phyloP scores from a whole-genome alignment of 441 rosid species.

The Erodium moschatum region DNA sequence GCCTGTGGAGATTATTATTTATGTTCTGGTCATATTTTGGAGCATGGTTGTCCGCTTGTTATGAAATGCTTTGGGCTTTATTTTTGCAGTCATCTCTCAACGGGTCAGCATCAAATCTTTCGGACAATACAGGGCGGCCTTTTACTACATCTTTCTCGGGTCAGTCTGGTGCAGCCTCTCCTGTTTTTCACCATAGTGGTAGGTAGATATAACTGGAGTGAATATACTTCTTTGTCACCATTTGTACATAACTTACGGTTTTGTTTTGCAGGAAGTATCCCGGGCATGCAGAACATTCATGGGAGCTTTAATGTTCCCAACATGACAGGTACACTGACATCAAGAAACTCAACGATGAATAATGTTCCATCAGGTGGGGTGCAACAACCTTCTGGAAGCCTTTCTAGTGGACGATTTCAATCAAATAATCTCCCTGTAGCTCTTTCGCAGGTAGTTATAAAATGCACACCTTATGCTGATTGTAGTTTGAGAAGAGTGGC shows the following conservation, averaged over 20 bases:
- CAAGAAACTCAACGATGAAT: conserved; percentile 60
- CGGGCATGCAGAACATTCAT: conserved; percentile 71
- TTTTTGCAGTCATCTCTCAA: conserved; percentile 71
- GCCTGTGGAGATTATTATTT: not conserved
- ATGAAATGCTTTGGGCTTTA: conserved; percentile 14
- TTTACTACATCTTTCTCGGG: conserved; percentile 78
- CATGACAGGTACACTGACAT: conserved; percentile 54
- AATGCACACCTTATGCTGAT: conserved; percentile 3
- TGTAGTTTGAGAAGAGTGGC: not conserved
- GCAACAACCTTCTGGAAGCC: conserved; percentile 76
- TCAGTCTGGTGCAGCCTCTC: conserved; percentile 78
- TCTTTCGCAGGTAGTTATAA: conserved; percentile 65
- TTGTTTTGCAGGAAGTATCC: conserved; percentile 50
- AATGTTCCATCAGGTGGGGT: conserved; percentile 66
- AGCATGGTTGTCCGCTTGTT: conserved; percentile 9
- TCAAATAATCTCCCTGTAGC: conserved; percentile 74
- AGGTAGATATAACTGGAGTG: conserved; percentile 25
- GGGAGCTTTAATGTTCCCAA: conserved; percentile 72
- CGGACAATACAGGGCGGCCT: conserved; percentile 66
- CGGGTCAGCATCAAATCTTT: conserved; percentile 74
- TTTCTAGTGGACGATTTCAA: conserved; percentile 69
- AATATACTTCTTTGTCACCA: conserved; percentile 9
- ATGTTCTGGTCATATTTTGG: not conserved
- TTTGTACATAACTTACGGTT: conserved; percentile 19
- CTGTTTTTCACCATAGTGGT: conserved; percentile 71